Conservation (phyloP, 2,329 filamentous ascomycete genomes). For the Colletotrichum caudatum region DNA sequence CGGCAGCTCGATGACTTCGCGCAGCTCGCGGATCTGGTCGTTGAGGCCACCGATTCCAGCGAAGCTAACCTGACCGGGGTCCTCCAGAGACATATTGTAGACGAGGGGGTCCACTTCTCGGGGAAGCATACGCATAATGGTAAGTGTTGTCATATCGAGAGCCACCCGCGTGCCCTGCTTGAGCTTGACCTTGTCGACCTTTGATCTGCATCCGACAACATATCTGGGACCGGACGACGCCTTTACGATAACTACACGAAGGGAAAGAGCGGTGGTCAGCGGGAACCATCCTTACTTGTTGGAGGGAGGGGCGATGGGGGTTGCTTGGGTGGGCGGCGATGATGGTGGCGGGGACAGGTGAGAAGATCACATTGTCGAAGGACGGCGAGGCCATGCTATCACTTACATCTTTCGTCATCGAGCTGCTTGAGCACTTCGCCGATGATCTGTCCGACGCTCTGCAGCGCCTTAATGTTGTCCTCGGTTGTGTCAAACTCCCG, state of each 20-base stretch:
- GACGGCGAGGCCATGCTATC: conserved; percentile 21
- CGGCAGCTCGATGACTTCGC: conserved; percentile 97
- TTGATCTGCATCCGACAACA: conserved; percentile 97
- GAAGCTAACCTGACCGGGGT: conserved; percentile 97
- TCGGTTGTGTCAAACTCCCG: conserved; percentile 97
- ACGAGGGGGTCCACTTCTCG: conserved; percentile 98
- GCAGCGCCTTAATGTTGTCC: conserved; percentile 98
- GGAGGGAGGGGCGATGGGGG: neutral
- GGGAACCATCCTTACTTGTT: neutral
- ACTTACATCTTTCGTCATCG: conserved; percentile 96
- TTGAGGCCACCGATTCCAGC: conserved; percentile 97
- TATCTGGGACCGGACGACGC: conserved; percentile 97
- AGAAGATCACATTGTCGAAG: neutral
- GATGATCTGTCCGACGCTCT: conserved; percentile 99
- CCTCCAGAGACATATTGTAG: conserved; percentile 99
- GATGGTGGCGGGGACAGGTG: neutral
- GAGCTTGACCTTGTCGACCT: conserved; percentile 96
- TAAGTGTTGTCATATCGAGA: conserved; percentile 98
- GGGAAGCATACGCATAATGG: conserved; percentile 99
- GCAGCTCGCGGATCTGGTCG: conserved; percentile 96
- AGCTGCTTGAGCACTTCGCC: conserved; percentile 99
- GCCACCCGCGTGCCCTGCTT: conserved; percentile 99
- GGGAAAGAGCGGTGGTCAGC: conserved; percentile 5
- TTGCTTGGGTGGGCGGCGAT: neutral
- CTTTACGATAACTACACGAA: conserved; percentile 88